These are phyloP conservation scores for Sextonia rubra DNA, from an alignment of 164 flowering plant species.

Conservation along the genomic window DNA sequence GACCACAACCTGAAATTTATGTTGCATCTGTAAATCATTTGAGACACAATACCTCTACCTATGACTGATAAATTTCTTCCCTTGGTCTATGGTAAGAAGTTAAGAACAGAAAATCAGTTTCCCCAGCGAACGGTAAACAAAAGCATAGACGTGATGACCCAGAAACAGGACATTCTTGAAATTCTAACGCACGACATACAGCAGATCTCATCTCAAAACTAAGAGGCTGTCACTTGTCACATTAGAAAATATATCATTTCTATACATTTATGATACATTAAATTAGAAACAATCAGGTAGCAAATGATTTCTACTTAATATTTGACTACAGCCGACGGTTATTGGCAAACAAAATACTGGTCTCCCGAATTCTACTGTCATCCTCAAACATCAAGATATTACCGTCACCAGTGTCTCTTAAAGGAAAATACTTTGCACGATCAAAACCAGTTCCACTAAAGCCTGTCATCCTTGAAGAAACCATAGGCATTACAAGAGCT, in stretches of 20 bases:
- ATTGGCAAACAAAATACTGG: slow-evolving; percentile 36
- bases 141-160: not conserved
- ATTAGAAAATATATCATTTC: slow-evolving; percentile 1
- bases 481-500: slow-evolving; percentile 93
- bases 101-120: not conserved
- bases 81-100: not conserved
- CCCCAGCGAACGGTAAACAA: not conserved
- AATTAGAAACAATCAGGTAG: not conserved
- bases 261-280: slow-evolving; percentile 18
- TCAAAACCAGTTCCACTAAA: slow-evolving; percentile 65
- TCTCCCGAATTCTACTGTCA: slow-evolving; percentile 34
- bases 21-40: too few relatives aligned
- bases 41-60: too few relatives aligned
- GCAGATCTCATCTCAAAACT: too few relatives aligned
- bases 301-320: not conserved
- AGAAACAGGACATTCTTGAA: not conserved
- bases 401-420: slow-evolving; percentile 52
- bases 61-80: not conserved
- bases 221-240: too few relatives aligned
- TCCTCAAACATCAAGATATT: slow-evolving; percentile 55
- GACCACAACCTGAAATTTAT: too few relatives aligned
- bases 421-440: slow-evolving; percentile 45
- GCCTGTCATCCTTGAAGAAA: slow-evolving; percentile 88
- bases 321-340: slow-evolving; percentile 19
- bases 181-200: too few relatives aligned